phyloP scores from a whole-genome alignment of 306 rosid species.

The Sechiopsis laciniata region DNA sequence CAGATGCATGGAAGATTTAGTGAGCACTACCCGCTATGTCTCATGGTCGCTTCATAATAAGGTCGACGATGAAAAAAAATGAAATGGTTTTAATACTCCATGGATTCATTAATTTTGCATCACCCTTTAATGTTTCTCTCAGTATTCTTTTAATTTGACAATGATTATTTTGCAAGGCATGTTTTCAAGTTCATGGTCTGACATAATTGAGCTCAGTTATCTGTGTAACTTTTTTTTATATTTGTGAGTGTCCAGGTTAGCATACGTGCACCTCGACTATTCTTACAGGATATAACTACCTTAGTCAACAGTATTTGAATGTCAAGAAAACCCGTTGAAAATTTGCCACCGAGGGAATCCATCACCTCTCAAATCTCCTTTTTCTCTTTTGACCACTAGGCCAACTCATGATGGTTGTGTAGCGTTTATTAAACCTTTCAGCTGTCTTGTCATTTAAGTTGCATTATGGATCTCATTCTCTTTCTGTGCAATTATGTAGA shows the following conservation, averaged over 20 bases:
- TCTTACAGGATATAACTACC: too few species aligned
- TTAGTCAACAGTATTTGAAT: too few species aligned
- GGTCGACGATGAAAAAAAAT: constrained; percentile 35
- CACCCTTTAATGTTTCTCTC: neutral
- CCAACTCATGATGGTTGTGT: too few species aligned
- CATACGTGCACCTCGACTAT: too few species aligned
- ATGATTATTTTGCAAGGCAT: neutral
- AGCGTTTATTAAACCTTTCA: neutral
- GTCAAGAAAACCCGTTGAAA: too few species aligned
- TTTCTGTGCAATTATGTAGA: constrained; percentile 45
- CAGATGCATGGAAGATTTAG: constrained; percentile 95
- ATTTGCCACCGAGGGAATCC: too few species aligned
- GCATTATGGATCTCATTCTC: constrained; percentile 12
- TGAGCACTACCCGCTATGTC: constrained; percentile 93
- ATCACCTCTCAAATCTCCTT: too few species aligned
- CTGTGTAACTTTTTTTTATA: neutral
- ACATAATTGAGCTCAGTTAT: neutral
- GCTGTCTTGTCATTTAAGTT: neutral
- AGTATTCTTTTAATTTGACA: neutral
- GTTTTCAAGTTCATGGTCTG: neutral
- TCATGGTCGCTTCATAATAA: constrained; percentile 98
- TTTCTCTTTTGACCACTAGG: too few species aligned
- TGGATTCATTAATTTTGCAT: constrained; percentile 2
- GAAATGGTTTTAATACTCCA: neutral
- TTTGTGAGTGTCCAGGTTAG: too few species aligned